Base-by-base conservation (phyloP, 225 moss, liverwort and hornwort species). In the Thuidium tamariscinum region DNA sequence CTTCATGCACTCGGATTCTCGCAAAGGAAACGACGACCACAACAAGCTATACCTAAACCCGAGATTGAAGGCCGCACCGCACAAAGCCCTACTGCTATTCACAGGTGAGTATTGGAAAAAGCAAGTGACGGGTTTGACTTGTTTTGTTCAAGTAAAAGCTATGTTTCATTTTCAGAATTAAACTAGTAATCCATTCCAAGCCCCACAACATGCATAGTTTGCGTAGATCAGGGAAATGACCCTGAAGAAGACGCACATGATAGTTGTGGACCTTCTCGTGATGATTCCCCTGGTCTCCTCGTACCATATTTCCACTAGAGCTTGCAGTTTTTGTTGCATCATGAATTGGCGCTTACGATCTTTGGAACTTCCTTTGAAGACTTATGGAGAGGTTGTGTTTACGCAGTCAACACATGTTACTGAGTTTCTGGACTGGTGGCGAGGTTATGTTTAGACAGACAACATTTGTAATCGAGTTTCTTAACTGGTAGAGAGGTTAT, bases 1-100 rank as follows among this genome's bases (percentile, higher is more conserved):
- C 62, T 92, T 92, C 83, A 88, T 92, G 89, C 63, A 87, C 64
- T 85, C 89, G 17, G 88, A 91, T 34, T 84, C 87, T 83, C 89
- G 88, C 70, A 90, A 71, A 85, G 83, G 85, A 25, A 83, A 74
- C 41, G 88, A 91, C 17, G 88, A 91, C 27, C 42, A 37, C 10
- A 83, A 75, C 21, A 62, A 84, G 37, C 29, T 48, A 72, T 48
- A 79, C 68, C 51, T 17, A 36, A 87, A 78, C 49, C 69, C 12
- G 34, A 59, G 20, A 71, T 74, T 54, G 49, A 74, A 19, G 49
- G 22, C 16, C 16, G 72, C 41, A 8, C 46, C 70, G 32, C 77
- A 18, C 69, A 68, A 56, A 70, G 78, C 13, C 59, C 80, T 26
- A 64, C 87, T 46, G 82, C 62, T 63, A 8, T 63, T 75, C 84